phyloP scores from a whole-genome alignment of 202 grass and related monocot genomes.

The Sporobolus alterniflorus region DNA sequence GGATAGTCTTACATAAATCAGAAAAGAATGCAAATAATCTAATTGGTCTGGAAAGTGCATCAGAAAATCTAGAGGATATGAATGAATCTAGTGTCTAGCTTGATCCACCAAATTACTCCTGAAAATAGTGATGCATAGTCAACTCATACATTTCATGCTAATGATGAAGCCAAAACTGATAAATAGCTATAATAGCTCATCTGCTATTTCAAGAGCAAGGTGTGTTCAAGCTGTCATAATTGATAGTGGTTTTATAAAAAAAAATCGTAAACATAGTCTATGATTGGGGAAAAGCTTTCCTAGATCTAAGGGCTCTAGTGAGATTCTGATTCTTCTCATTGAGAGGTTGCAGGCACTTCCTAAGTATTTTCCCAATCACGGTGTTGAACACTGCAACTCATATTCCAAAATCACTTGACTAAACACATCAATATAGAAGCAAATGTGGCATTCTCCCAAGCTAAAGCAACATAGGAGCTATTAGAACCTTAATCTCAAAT shows the following conservation, averaged over 20 bases:
- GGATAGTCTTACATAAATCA: constrained; percentile 43
- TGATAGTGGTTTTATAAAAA: too few relatives aligned
- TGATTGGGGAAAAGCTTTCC: too few relatives aligned
- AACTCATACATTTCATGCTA: too few relatives aligned
- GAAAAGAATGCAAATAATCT: constrained; percentile 12
- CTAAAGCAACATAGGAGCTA: not conserved
- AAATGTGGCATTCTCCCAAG: not conserved
- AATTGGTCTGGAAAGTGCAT: constrained; percentile 1
- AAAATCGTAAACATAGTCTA: too few relatives aligned
- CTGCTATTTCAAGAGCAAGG: constrained; percentile 5
- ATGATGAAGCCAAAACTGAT: not conserved
- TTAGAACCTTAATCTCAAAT: constrained; percentile 3
- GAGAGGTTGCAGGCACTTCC: not conserved
- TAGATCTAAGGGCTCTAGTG: too few relatives aligned
- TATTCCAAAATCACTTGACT: constrained; percentile 5
- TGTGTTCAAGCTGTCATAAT: too few relatives aligned
- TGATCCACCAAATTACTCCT: constrained; percentile 72
- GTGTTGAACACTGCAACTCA: not conserved
- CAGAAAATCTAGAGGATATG: constrained; percentile 73
- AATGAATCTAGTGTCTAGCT: constrained; percentile 83
- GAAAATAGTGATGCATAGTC: constrained; percentile 36
- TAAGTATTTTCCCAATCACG: not conserved
- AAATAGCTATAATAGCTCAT: not conserved
- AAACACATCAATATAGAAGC: not conserved
- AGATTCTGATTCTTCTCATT: not conserved